phyloP scores from a whole-genome alignment of 2,329 filamentous ascomycete species.

The Calycina herbarum region DNA sequence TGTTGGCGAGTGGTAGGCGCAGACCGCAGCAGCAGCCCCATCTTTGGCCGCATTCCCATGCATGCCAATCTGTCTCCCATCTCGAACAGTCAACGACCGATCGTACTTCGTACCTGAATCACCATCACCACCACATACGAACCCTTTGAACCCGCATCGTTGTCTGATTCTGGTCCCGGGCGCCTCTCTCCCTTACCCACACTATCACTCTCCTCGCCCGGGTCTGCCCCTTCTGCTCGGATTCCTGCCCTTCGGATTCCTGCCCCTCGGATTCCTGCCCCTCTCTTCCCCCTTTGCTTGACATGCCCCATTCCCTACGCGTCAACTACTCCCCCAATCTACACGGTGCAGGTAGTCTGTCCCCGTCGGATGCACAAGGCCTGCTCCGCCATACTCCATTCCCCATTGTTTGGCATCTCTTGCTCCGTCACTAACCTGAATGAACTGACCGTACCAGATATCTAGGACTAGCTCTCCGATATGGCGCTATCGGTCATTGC shows the following conservation, averaged over 20 bases:
- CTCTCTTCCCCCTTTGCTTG: slow-evolving; percentile 11
- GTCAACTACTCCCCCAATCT: slow-evolving; percentile 4
- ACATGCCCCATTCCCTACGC: slow-evolving; percentile 8
- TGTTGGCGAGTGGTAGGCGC: slow-evolving; percentile 8
- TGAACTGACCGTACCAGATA: background rate
- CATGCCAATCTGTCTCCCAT: background rate
- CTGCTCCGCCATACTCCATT: slow-evolving; percentile 21
- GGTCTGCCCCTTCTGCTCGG: background rate
- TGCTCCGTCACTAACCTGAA: slow-evolving; percentile 13
- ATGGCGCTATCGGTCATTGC: slow-evolving; percentile 6
- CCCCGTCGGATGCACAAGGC: slow-evolving; percentile 2
- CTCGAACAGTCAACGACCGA: slow-evolving; percentile 2
- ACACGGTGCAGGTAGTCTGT: background rate
- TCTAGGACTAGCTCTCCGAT: background rate
- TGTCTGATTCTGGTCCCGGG: background rate
- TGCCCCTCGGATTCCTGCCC: background rate
- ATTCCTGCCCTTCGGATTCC: slow-evolving; percentile 3
- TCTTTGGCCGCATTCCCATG: background rate
- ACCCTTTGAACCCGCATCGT: background rate
- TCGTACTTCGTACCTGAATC: slow-evolving; percentile 3
- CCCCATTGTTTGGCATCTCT: slow-evolving; percentile 17
- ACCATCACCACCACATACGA: background rate
- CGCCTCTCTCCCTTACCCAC: background rate
- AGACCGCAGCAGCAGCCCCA: background rate
- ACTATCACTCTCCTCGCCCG: slow-evolving; percentile 6